These are phyloP conservation scores for Phaeosphaeriaceae sp. DNA, from an alignment of 2,329 filamentous ascomycete species.

Conservation along the genomic window DNA sequence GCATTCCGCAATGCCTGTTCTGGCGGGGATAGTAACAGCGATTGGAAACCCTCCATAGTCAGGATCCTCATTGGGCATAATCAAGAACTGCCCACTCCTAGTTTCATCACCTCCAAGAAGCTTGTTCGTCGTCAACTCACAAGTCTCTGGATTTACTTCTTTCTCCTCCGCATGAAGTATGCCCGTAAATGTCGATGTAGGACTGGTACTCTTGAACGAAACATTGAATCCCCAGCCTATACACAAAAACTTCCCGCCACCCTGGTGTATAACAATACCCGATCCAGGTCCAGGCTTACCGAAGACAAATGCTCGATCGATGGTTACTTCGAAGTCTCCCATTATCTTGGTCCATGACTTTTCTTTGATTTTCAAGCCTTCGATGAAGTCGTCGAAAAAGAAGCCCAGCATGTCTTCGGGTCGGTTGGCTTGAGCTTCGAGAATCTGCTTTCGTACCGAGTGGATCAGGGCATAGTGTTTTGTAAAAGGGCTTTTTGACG, in stretches of 20 bases:
- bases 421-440: slow-evolving; percentile 50
- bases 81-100: slow-evolving; percentile 54
- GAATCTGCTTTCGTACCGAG: slow-evolving; percentile 43
- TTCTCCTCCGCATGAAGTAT: slow-evolving; percentile 54
- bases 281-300: slow-evolving; percentile 51
- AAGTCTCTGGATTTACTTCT: slow-evolving; percentile 46
- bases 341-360: slow-evolving; percentile 41
- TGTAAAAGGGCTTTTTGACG: slow-evolving; percentile 41
- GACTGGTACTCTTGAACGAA: slow-evolving; percentile 30
- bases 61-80: slow-evolving; percentile 64
- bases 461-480: slow-evolving; percentile 52
- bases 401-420: slow-evolving; percentile 47
- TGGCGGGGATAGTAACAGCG: slow-evolving; percentile 60
- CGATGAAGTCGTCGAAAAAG: slow-evolving; percentile 50
- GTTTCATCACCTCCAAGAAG: slow-evolving; percentile 56
- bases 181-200: slow-evolving; percentile 50
- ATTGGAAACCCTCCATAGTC: slow-evolving; percentile 65
- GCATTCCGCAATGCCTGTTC: slow-evolving; percentile 47
- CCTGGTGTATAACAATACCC: slow-evolving; percentile 53
- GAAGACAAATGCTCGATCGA: slow-evolving; percentile 56
- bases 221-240: slow-evolving; percentile 56
- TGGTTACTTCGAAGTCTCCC: slow-evolving; percentile 46
- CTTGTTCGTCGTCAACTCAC: slow-evolving; percentile 46
- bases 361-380: slow-evolving; percentile 37
- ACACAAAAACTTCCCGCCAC: slow-evolving; percentile 50